These are phyloP conservation scores for Aspergillus egyptiacus DNA, from an alignment of 495 filamentous ascomycete species.

Conservation along the genomic window DNA sequence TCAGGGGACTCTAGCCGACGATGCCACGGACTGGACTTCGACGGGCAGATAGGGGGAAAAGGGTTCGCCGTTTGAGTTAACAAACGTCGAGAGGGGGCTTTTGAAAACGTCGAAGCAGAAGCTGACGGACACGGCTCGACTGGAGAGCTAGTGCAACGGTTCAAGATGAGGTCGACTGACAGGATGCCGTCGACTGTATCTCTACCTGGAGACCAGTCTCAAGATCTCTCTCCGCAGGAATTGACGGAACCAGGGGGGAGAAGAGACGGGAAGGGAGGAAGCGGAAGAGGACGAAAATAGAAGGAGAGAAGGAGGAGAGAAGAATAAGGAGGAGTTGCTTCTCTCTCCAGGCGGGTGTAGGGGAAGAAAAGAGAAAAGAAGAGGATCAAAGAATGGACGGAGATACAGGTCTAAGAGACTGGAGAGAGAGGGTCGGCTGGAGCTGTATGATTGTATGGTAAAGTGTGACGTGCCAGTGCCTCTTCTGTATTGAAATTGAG, in stretches of 20 bases:
- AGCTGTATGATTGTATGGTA: conserved; percentile 18
- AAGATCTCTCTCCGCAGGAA: conserved; percentile 40
- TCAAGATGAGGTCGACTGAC: conserved; percentile 32
- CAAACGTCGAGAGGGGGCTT: conserved; percentile 42
- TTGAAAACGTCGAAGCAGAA: conserved; percentile 37
- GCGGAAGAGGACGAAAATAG: conserved; percentile 41
- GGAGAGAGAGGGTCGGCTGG: conserved; percentile 25
- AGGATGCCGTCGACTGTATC: conserved; percentile 26
- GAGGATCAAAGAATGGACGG: conserved; percentile 26
- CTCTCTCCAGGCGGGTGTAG: conserved; percentile 49
- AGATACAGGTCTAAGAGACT: conserved; percentile 38
- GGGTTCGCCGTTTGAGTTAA: conserved; percentile 45
- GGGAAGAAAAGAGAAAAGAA: conserved; percentile 37
- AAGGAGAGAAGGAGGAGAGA: conserved; percentile 53
- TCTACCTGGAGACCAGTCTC: conserved; percentile 34
- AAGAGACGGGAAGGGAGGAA: conserved; percentile 43
- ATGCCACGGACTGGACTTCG: conserved; percentile 35
- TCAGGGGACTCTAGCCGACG: conserved; percentile 37
- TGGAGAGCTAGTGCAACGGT: conserved; percentile 34
- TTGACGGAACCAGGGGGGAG: conserved; percentile 50
- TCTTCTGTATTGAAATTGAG: conserved; percentile 11
- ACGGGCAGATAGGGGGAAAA: conserved; percentile 24
- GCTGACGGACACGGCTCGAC: conserved; percentile 43
- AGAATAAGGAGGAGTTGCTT: conserved; percentile 37
- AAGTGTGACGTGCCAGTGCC: conserved; percentile 14